Evolutionary conservation across 2,329 filamentous ascomycete genomes (phyloP).

Genomic region (Colletotrichum sp.): DNA sequence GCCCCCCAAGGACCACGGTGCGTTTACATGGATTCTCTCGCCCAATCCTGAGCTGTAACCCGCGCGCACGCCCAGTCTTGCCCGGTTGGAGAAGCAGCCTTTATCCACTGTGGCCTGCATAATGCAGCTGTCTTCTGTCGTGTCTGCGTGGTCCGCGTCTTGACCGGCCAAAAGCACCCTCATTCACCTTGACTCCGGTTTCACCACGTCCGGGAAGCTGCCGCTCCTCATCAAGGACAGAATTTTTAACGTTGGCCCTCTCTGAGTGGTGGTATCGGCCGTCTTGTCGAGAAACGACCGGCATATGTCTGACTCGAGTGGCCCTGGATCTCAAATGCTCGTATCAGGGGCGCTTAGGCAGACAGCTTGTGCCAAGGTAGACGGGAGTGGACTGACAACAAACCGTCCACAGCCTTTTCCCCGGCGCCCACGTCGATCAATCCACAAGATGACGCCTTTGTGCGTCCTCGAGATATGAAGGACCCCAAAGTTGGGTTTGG

Average conservation of each 20-base stretch:
- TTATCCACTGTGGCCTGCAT: conserved; percentile 15
- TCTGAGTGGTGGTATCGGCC: neutral
- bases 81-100: neutral
- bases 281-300: neutral
- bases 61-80: neutral
- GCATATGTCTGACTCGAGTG: neutral
- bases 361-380: neutral
- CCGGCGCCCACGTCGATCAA: neutral
- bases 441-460: neutral
- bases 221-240: neutral
- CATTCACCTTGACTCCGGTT: neutral
- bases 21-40: neutral
- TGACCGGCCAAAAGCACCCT: neutral
- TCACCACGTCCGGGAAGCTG: neutral
- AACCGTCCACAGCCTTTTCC: neutral
- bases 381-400: neutral
- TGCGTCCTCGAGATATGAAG: neutral
- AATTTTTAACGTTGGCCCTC: neutral
- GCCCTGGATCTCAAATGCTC: neutral
- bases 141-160: neutral
- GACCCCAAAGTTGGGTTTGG: neutral
- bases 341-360: conserved; percentile 1
- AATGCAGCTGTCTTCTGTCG: conserved; percentile 5
- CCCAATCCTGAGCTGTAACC: conserved; percentile 4
- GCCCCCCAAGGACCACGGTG: neutral